A percentile compares a stretch with the other conserved stretches of the same genome.
These are phyloP conservation scores for Theileria luwenshuni DNA, from an alignment of 169 alveolate genomes.

Conservation along the genomic window DNA sequence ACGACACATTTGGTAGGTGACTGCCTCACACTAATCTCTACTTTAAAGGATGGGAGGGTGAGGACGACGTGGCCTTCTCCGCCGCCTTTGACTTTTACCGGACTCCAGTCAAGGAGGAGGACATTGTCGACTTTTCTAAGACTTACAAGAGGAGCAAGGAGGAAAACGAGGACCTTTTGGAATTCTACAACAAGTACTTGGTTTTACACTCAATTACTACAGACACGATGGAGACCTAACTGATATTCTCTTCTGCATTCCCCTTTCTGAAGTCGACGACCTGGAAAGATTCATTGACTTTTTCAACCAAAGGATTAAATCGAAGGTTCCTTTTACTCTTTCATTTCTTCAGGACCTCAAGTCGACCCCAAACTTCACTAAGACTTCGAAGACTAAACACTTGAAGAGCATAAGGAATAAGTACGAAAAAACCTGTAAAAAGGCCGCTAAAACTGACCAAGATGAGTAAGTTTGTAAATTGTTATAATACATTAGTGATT, in stretches of 20 bases:
- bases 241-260: constrained; percentile 67
- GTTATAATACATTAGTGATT: constrained; percentile 23
- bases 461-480: constrained; percentile 16
- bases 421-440: constrained; percentile 39
- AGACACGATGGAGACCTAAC: constrained; percentile 71
- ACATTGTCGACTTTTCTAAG: constrained; percentile 65
- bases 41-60: constrained; percentile 67
- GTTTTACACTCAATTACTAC: background rate
- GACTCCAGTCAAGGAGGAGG: constrained; percentile 60
- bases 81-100: constrained; percentile 67
- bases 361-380: constrained; percentile 41
- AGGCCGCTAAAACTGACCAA: constrained; percentile 25
- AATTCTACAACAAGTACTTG: constrained; percentile 69
- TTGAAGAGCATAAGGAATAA: constrained; percentile 32
- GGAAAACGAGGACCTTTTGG: constrained; percentile 75
- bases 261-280: constrained; percentile 70
- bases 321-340: constrained; percentile 16
- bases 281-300: constrained; percentile 63
- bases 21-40: background rate
- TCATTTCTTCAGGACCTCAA: constrained; percentile 36
- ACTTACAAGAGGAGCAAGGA: constrained; percentile 68
- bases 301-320: constrained; percentile 45
- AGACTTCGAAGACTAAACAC: constrained; percentile 24
- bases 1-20: constrained; percentile 69
- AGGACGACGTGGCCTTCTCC: constrained; percentile 48